Conservation (phyloP, 2,329 filamentous ascomycete species). For the Metarhizium sp. region DNA sequence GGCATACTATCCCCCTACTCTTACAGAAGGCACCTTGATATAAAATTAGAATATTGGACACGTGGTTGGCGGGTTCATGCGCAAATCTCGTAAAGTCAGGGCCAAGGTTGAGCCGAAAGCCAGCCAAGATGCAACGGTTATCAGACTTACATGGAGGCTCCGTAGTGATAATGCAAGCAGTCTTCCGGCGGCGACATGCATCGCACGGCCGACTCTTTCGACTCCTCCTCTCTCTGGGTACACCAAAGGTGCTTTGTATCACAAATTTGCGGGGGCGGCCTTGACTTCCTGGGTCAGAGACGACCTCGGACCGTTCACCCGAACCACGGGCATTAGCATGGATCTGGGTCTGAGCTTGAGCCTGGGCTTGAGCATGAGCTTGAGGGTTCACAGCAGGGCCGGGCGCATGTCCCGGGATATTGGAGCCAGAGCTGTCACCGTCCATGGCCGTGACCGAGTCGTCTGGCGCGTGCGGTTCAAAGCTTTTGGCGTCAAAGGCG, state of each 20-base stretch:
- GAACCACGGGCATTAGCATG: neutral
- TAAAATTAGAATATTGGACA: neutral
- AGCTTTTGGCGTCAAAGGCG: constrained; percentile 6
- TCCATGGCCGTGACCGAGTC: constrained; percentile 7
- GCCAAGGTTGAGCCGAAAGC: neutral
- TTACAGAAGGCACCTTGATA: constrained; percentile 24
- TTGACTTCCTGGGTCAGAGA: constrained; percentile 1
- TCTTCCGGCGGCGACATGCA: constrained; percentile 33
- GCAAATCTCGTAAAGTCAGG: neutral
- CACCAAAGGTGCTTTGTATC: constrained; percentile 32
- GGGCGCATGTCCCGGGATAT: constrained; percentile 1
- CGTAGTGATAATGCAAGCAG: constrained; percentile 35
- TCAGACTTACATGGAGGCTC: constrained; percentile 32
- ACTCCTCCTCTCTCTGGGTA: constrained; percentile 29
- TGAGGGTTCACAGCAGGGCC: neutral
- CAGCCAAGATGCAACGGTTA: neutral
- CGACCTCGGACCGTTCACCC: constrained; percentile 1
- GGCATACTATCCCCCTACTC: constrained; percentile 21
- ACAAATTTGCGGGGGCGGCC: constrained; percentile 25
- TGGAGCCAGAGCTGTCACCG: constrained; percentile 2
- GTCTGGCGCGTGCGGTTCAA: constrained; percentile 2
- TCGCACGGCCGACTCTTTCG: constrained; percentile 38
- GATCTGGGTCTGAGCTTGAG: neutral
- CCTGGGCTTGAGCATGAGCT: neutral
- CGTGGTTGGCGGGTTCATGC: neutral